Evolutionary conservation across 768 basidiomycete species (phyloP).

Genomic region (Chalciporus chontae): DNA sequence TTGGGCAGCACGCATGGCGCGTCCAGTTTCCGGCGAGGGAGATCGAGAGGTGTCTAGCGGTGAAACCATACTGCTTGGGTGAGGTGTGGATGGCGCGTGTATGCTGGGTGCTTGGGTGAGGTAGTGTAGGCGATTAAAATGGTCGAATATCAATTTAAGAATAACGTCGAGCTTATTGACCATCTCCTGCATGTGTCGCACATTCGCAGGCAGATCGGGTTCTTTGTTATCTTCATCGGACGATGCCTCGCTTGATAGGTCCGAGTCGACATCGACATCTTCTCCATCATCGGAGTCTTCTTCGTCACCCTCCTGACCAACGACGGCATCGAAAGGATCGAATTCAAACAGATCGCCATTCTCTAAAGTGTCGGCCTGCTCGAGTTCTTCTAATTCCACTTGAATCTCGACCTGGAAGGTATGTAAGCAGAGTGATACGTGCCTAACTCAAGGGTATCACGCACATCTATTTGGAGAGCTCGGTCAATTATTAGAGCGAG

Average conservation of each 20-base stretch:
- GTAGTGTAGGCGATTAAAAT: slow-evolving; percentile 58
- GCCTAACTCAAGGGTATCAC: slow-evolving; percentile 27
- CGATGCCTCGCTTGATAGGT: slow-evolving; percentile 69
- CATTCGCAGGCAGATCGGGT: slow-evolving; percentile 42
- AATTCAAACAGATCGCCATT: slow-evolving; percentile 63
- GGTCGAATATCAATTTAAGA: slow-evolving; percentile 78
- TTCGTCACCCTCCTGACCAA: slow-evolving; percentile 70
- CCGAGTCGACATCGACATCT: slow-evolving; percentile 46
- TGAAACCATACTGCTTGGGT: slow-evolving; percentile 9
- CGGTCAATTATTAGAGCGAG: slow-evolving; percentile 86
- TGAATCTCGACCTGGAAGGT: slow-evolving; percentile 84
- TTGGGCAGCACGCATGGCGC: slow-evolving; percentile 49
- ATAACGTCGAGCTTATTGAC: slow-evolving; percentile 89
- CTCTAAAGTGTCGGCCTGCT: slow-evolving; percentile 56
- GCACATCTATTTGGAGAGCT: slow-evolving; percentile 93
- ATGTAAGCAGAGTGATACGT: background rate
- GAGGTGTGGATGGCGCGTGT: slow-evolving; percentile 7
- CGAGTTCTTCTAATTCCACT: slow-evolving; percentile 89
- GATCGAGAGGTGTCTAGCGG: slow-evolving; percentile 24
- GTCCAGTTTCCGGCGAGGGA: slow-evolving; percentile 32
- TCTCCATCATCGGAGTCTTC: slow-evolving; percentile 55
- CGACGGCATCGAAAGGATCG: slow-evolving; percentile 81
- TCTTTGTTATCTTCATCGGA: slow-evolving; percentile 54
- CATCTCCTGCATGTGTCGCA: slow-evolving; percentile 79
- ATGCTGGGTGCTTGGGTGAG: slow-evolving; percentile 20